Evolutionary conservation across 306 rosid genomes (phyloP), one percentile per base, ranked within the genome.

Genomic region (Bauhinia variegata): DNA sequence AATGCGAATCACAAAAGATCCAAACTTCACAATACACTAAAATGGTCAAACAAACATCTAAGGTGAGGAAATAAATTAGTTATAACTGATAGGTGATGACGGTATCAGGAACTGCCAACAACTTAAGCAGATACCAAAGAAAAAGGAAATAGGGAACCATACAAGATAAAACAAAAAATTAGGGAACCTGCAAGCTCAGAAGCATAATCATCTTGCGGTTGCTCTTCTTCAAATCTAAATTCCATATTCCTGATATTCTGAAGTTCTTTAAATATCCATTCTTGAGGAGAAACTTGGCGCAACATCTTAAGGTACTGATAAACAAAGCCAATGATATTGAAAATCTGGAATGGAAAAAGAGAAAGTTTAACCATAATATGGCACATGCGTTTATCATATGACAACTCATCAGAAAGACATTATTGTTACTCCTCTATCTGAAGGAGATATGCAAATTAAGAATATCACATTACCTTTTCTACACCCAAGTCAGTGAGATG

Each of bases 201-300:
- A 75, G 98, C 97, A 79, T 89, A 93, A 79, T 93, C 99, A 82
- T 93, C 99, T 74, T 85, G 96, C 44, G 96, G 99, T 53, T 89
- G 90, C 84, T 93, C 99, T 84, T 90, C 99, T 7, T 84, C 96
- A 76, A 89, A 93, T 84, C 86, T 84, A 79, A 89, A 93, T 52
- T 88, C 97, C 96, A 93, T 93, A 82, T 88, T 93, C 58, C 95
- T 97, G 65, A 88, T 93, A 77, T 78, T 85, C 74, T 89, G 97
- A 67, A 93, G 88, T 73, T 93, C 99, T 84, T 79, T 81, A 83
- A 89, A 93, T 78, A 93, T 93, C 97, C 99, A 89, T 79, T 90
- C 90, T 86, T 87, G 93, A 39, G 99, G 97, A 61, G 97, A 72
- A 74, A 62, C 71, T 79, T 81, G 71, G 23, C 62, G 86, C 80